phyloP scores from a whole-genome alignment of 345 rosid species.

The Aegle marmelos region DNA sequence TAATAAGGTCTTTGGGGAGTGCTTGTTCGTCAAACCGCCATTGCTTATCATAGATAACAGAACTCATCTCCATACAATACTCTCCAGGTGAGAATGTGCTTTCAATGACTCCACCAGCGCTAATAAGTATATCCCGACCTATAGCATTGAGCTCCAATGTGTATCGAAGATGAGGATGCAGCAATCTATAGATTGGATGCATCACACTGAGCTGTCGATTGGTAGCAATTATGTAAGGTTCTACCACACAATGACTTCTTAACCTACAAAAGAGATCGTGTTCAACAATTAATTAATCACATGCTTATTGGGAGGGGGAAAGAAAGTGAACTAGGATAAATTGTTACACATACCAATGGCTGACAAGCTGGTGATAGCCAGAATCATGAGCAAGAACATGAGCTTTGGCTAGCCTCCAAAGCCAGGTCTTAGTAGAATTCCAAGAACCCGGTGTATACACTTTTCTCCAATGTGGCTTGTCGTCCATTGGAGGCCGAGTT shows the following conservation, averaged over 20 bases:
- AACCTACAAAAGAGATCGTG: slow-evolving; percentile 37
- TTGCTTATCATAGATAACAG: slow-evolving; percentile 43
- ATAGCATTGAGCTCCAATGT: slow-evolving; percentile 75
- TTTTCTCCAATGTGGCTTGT: slow-evolving; percentile 60
- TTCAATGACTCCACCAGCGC: slow-evolving; percentile 64
- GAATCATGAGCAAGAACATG: slow-evolving; percentile 70
- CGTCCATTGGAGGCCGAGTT: slow-evolving; percentile 48
- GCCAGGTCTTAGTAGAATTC: slow-evolving; percentile 57
- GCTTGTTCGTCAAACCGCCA: slow-evolving; percentile 60
- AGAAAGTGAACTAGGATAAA: no score
- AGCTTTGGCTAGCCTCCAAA: slow-evolving; percentile 71
- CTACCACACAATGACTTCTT: slow-evolving; percentile 62
- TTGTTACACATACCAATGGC: slow-evolving; percentile 53
- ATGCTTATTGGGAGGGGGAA: no score
- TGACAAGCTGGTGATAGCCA: slow-evolving; percentile 65
- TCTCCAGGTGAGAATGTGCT: slow-evolving; percentile 52
- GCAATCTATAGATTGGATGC: slow-evolving; percentile 63
- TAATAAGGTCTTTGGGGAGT: slow-evolving; percentile 55
- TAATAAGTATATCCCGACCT: slow-evolving; percentile 52
- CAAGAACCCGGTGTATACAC: slow-evolving; percentile 37
- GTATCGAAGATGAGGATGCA: slow-evolving; percentile 75
- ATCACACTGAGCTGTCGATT: slow-evolving; percentile 67
- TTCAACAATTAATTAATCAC: no score
- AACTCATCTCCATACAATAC: slow-evolving; percentile 50
- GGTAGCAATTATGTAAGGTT: slow-evolving; percentile 70